Evolutionary conservation across 1,284 basidiomycete species (phyloP).

Genomic region (Fistulina hepatica): DNA sequence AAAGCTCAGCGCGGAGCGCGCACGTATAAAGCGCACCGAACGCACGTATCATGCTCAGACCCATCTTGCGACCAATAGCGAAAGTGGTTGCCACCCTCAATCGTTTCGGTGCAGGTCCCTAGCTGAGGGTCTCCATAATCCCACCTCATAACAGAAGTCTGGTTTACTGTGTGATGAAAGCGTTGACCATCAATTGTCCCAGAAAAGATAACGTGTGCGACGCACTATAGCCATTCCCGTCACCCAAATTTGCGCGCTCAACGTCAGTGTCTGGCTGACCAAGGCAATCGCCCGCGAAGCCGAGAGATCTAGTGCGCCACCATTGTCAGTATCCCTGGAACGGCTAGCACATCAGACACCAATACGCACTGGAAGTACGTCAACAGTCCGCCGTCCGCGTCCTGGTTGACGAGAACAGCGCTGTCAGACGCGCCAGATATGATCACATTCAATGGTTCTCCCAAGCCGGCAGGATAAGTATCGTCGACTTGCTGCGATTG

Average conservation of each 20-base stretch:
- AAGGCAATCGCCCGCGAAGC: slow-evolving; percentile 72
- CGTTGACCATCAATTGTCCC: not conserved
- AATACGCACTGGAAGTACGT: slow-evolving; percentile 54
- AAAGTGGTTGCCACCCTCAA: slow-evolving; percentile 84
- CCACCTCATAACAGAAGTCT: slow-evolving; percentile 72
- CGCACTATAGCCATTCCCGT: slow-evolving; percentile 63
- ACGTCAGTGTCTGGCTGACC: slow-evolving; percentile 65
- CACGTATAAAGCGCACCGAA: slow-evolving; percentile 5
- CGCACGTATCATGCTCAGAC: slow-evolving; percentile 42
- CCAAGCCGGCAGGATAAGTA: slow-evolving; percentile 65
- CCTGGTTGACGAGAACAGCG: slow-evolving; percentile 54
- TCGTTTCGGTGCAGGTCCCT: slow-evolving; percentile 77
- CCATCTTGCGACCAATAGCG: slow-evolving; percentile 85
- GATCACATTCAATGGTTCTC: slow-evolving; percentile 86
- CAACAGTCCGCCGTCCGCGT: slow-evolving; percentile 60
- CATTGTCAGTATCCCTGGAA: slow-evolving; percentile 4
- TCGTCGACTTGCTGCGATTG: slow-evolving; percentile 33
- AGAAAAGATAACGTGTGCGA: slow-evolving; percentile 11
- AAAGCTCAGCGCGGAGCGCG: slow-evolving; percentile 5
- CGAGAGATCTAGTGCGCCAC: slow-evolving; percentile 27
- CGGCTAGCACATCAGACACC: slow-evolving; percentile 5
- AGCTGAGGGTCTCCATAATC: slow-evolving; percentile 68
- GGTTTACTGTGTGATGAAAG: slow-evolving; percentile 40
- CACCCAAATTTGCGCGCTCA: slow-evolving; percentile 77
- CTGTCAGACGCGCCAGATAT: slow-evolving; percentile 74